Percentiles rank a stretch among this genome's conserved stretches.
Conservation (phyloP, 2,329 filamentous ascomycete species). For the Curvularia verruculosa region DNA sequence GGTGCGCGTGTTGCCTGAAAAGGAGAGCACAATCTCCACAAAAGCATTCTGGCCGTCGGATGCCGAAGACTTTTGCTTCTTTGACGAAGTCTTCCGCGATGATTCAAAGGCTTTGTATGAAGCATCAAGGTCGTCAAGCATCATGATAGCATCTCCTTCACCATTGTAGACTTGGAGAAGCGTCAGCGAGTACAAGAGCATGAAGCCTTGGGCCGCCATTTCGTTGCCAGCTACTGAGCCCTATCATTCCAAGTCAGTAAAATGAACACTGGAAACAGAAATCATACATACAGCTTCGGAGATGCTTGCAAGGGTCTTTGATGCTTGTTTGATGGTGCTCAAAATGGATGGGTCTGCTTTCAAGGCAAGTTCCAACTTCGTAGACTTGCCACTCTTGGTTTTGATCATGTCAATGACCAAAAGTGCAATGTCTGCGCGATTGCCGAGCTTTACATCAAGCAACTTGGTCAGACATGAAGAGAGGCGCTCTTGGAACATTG, state of each 20-base stretch:
- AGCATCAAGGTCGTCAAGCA: conserved; percentile 79
- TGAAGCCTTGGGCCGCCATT: conserved; percentile 66
- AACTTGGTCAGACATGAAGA: conserved; percentile 62
- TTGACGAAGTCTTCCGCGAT: conserved; percentile 69
- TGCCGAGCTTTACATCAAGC: conserved; percentile 40
- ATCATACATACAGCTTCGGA: conserved; percentile 28
- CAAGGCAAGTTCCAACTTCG: conserved; percentile 53
- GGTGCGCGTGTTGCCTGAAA: conserved; percentile 83
- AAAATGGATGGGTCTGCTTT: conserved; percentile 55
- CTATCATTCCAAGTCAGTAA: conserved; percentile 24
- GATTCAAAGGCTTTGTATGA: conserved; percentile 62
- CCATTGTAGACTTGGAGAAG: conserved; percentile 90
- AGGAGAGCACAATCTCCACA: conserved; percentile 87
- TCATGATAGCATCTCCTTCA: conserved; percentile 81
- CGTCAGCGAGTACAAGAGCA: conserved; percentile 81
- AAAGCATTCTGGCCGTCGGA: conserved; percentile 53
- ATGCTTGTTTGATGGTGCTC: conserved; percentile 45
- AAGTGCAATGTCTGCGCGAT: conserved; percentile 35
- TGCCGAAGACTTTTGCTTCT: conserved; percentile 34
- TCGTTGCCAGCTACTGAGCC: conserved; percentile 36
- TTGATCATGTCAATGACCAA: conserved; percentile 40
- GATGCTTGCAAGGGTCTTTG: conserved; percentile 39
- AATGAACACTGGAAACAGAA: not conserved
- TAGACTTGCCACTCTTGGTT: conserved; percentile 35
- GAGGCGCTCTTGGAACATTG: conserved; percentile 61